Percentiles rank a stretch among this genome's conserved stretches.
These are phyloP conservation scores for Tanozyma kutaoensis DNA, from an alignment of 805 yeast genomes.

Conservation along the genomic window DNA sequence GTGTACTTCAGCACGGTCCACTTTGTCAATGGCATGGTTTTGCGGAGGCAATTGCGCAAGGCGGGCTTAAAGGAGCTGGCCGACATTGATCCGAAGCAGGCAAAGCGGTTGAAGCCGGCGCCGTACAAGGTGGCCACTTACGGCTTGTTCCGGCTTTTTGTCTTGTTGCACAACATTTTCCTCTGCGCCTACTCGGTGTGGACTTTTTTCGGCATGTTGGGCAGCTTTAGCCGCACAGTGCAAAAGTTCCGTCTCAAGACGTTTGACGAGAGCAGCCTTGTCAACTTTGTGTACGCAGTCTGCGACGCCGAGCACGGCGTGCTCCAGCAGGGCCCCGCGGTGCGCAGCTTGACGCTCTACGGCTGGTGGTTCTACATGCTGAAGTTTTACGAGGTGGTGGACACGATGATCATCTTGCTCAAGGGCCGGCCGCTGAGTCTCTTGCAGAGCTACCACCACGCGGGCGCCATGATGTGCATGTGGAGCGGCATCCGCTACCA, in stretches of 20 bases:
- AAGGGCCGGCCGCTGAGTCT: conserved; percentile 57
- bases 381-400: conserved; percentile 60
- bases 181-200: conserved; percentile 56
- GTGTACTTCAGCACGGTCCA: conserved; percentile 50
- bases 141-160: conserved; percentile 35
- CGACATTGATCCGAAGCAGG: conserved; percentile 7
- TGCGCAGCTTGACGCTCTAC: conserved; percentile 33
- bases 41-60: conserved; percentile 29
- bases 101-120: conserved; percentile 33
- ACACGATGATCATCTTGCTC: conserved; percentile 50
- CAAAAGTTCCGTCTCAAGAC: conserved; percentile 5
- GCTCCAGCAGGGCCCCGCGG: conserved; percentile 20
- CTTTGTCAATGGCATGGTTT: conserved; percentile 31
- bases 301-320: conserved; percentile 50
- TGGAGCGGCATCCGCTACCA: conserved; percentile 64
- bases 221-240: conserved; percentile 31
- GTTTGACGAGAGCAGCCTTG: conserved; percentile 13
- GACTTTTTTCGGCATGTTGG: conserved; percentile 57
- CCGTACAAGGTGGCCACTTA: conserved; percentile 38
- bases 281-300: conserved; percentile 44
- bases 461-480: conserved; percentile 74
- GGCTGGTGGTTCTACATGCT: conserved; percentile 60
- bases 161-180: conserved; percentile 45
- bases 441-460: conserved; percentile 63
- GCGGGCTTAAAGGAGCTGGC: conserved; percentile 7